Conservation (phyloP, 306 rosid genomes). For the Prunus mongolica region DNA sequence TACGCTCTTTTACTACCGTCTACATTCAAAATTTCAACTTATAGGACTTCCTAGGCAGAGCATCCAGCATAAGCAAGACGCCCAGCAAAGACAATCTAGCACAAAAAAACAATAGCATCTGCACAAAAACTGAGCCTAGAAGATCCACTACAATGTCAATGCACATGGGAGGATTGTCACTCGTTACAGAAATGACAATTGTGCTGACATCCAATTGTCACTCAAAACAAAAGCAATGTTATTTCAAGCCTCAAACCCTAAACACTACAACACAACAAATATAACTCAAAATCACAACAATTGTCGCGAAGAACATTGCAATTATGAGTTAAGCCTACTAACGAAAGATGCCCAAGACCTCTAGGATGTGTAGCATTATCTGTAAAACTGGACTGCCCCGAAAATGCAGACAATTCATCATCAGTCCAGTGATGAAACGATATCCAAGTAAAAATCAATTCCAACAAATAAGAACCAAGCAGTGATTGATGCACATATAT, state of each 20-base stretch:
- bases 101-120: background rate
- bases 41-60: background rate
- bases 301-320: background rate
- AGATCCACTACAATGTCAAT: background rate
- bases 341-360: background rate
- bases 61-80: background rate
- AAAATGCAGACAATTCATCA: background rate
- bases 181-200: background rate
- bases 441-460: background rate
- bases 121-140: background rate
- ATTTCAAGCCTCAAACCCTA: background rate
- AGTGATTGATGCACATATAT: background rate
- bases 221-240: background rate
- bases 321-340: background rate
- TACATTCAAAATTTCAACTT: background rate
- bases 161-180: background rate
- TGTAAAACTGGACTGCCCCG: background rate
- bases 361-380: no score
- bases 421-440: background rate
- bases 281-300: background rate
- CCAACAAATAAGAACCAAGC: background rate
- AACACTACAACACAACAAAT: background rate
- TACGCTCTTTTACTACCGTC: background rate
- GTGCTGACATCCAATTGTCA: background rate
- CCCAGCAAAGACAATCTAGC: background rate